phyloP scores from a whole-genome alignment of 1,139 yeast genomes.

The Pichia sp. region DNA sequence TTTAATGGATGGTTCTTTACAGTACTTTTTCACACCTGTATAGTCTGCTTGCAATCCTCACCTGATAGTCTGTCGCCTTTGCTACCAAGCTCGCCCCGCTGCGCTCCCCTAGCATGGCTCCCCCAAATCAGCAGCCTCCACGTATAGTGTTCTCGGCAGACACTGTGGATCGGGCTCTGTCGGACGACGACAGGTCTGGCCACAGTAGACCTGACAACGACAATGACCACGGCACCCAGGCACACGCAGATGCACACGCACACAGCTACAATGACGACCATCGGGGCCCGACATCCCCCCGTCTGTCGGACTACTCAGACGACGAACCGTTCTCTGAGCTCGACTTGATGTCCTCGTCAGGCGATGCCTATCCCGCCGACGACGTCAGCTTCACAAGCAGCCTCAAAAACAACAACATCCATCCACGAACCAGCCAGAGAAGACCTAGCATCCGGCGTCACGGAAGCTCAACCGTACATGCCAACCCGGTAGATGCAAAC shows the following conservation, averaged over 20 bases:
- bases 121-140: constrained; percentile 2
- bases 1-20: too few relatives aligned
- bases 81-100: neutral
- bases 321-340: neutral
- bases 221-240: neutral
- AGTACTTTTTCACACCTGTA: too few relatives aligned
- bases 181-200: too few relatives aligned
- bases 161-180: neutral
- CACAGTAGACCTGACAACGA: neutral
- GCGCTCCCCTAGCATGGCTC: neutral
- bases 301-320: neutral
- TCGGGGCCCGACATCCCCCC: neutral
- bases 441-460: neutral
- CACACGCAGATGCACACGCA: too few relatives aligned
- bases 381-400: neutral
- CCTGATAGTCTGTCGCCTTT: neutral
- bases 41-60: too few relatives aligned
- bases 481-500: neutral
- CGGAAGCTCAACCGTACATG: neutral
- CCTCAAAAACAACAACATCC: neutral
- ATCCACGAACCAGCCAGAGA: neutral
- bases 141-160: constrained; percentile 4
- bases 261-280: too few relatives aligned
- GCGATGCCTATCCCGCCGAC: neutral
- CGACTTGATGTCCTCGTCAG: neutral